Conservation (phyloP, 176 grass and related monocot species). For the Eleusine coracana region DNA sequence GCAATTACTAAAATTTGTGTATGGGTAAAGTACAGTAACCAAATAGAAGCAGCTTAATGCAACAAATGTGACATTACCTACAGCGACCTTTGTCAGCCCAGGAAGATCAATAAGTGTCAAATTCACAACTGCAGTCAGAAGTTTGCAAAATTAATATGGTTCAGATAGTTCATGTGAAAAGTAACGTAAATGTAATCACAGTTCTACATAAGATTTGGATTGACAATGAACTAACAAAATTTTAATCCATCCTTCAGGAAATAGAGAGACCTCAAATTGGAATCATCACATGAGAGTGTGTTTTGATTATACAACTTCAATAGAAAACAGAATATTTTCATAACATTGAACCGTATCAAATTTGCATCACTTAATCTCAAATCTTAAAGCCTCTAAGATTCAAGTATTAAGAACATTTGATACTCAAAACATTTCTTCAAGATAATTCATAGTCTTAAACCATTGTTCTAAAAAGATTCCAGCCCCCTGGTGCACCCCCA, state of each 20-base stretch:
- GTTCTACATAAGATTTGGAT: neutral
- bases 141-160: constrained; percentile 38
- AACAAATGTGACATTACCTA: constrained; percentile 66
- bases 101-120: constrained; percentile 99
- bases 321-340: neutral
- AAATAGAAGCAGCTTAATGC: constrained; percentile 22
- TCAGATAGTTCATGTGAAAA: constrained; percentile 32
- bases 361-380: neutral
- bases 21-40: neutral
- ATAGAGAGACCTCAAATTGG: neutral
- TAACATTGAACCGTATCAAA: neutral
- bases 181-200: constrained; percentile 6
- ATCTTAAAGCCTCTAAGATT: neutral
- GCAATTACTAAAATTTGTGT: constrained; percentile 14
- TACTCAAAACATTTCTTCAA: neutral
- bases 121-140: constrained; percentile 86
- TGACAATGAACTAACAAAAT: neutral
- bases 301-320: neutral
- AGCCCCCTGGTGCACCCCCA: neutral
- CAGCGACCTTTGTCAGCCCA: constrained; percentile 95
- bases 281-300: neutral
- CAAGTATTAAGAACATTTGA: neutral
- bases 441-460: neutral
- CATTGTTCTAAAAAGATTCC: neutral
- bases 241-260: neutral